Conservation (phyloP, 768 basidiomycete species). For the Kwoniella bestiolae region DNA sequence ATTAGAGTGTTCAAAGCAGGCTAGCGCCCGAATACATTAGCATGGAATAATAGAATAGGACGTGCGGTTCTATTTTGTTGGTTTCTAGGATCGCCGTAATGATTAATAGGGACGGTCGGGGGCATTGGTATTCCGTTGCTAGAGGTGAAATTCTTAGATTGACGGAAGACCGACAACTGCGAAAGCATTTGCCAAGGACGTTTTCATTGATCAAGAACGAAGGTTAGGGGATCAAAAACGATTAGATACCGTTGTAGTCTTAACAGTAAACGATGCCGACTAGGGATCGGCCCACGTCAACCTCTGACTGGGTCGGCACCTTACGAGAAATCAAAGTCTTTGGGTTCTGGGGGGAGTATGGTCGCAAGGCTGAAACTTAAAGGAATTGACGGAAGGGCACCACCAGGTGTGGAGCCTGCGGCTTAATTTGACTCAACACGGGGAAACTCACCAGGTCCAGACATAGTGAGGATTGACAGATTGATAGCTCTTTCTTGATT, state of each 20-base stretch:
- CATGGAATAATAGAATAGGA: constrained; percentile 83
- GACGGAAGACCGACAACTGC: constrained; percentile 77
- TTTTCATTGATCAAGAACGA: constrained; percentile 85
- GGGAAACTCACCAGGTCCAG: constrained; percentile 80
- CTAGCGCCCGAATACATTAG: constrained; percentile 77
- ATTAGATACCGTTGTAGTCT: constrained; percentile 83
- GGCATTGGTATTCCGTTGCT: constrained; percentile 79
- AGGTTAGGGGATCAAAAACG: constrained; percentile 83
- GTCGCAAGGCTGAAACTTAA: constrained; percentile 78
- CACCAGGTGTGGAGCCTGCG: constrained; percentile 77
- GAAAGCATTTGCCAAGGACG: constrained; percentile 85
- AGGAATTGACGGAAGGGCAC: constrained; percentile 83
- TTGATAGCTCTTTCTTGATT: constrained; percentile 84
- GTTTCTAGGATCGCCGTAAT: constrained; percentile 80
- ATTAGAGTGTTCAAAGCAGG: constrained; percentile 83
- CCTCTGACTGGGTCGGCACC: constrained; percentile 75
- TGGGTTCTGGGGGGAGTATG: constrained; percentile 80
- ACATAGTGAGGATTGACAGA: constrained; percentile 77
- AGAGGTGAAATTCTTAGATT: constrained; percentile 88
- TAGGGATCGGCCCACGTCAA: constrained; percentile 73
- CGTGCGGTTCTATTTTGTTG: constrained; percentile 80
- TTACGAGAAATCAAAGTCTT: constrained; percentile 88
- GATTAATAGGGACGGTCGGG: constrained; percentile 80
- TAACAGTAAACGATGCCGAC: constrained; percentile 83
- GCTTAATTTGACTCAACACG: constrained; percentile 85